phyloP scores from a whole-genome alignment of 495 filamentous ascomycete species.

The Aspergillus campestris region DNA sequence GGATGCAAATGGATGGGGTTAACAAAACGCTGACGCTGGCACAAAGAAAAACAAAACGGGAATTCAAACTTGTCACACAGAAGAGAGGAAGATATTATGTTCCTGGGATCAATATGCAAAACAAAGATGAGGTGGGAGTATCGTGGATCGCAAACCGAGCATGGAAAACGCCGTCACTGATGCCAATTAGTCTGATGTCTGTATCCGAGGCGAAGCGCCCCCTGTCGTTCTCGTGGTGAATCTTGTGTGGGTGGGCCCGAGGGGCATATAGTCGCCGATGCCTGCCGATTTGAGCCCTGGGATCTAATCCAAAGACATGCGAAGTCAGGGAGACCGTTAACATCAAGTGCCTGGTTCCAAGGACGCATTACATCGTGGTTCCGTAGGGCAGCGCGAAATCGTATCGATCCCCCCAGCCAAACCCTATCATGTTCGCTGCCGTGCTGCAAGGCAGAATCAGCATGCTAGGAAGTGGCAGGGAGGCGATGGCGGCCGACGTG shows the following conservation, averaged over 20 bases:
- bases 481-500: conserved; percentile 51
- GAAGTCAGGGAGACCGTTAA: conserved; percentile 21
- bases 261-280: conserved; percentile 6
- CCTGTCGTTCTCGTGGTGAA: conserved; percentile 25
- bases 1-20: conserved; percentile 31
- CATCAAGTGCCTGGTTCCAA: conserved; percentile 18
- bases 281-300: conserved; percentile 12
- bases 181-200: conserved; percentile 37
- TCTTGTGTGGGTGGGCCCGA: conserved; percentile 10
- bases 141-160: conserved; percentile 38
- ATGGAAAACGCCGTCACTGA: conserved; percentile 43
- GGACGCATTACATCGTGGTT: conserved; percentile 42
- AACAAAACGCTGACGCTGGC: conserved; percentile 24
- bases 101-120: conserved; percentile 29
- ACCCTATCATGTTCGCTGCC: conserved; percentile 55
- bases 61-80: conserved; percentile 8
- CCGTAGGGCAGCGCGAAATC: conserved; percentile 53
- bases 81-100: conserved; percentile 24
- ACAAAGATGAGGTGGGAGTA: conserved; percentile 38
- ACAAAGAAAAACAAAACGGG: conserved; percentile 17
- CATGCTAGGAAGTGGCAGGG: conserved; percentile 84
- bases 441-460: conserved; percentile 76
- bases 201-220: conserved; percentile 15
- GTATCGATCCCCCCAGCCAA: conserved; percentile 62
- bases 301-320: conserved; percentile 20